Evolutionary conservation across 192 early-diverging fungal species (phyloP).

Genomic region (Pilaira anomala): DNA sequence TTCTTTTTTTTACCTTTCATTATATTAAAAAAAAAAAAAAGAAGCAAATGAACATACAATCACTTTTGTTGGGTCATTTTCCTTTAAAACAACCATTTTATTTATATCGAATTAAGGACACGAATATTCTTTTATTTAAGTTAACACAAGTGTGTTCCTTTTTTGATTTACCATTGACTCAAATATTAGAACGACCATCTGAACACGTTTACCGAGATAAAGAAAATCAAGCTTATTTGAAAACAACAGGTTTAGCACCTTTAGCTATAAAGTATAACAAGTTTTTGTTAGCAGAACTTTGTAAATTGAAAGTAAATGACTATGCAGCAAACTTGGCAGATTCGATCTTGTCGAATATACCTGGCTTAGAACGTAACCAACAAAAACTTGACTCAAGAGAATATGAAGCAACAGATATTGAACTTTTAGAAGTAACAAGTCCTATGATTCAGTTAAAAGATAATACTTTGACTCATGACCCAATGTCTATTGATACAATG

Average conservation of each 20-base stretch:
- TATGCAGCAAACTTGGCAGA: constrained; percentile 13
- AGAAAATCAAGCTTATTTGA: not conserved
- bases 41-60: constrained; percentile 2
- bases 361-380: not conserved
- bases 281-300: constrained; percentile 10
- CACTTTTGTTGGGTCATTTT: constrained; percentile 17
- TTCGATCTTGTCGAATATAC: constrained; percentile 1
- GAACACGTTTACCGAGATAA: constrained; percentile 1
- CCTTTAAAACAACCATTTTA: constrained; percentile 2
- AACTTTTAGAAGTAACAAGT: not conserved
- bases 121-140: constrained; percentile 11
- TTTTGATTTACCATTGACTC: constrained; percentile 9
- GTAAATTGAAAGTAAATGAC: constrained; percentile 6
- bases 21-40: no score
- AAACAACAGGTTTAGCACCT: not conserved
- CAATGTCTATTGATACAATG: constrained; percentile 34
- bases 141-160: constrained; percentile 6
- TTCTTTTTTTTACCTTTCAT: not conserved
- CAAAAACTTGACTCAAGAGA: not conserved
- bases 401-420: constrained; percentile 2
- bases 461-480: not conserved
- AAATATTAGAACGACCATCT: not conserved
- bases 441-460: not conserved
- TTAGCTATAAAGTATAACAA: constrained; percentile 14
- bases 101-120: constrained; percentile 3